These are phyloP conservation scores for Penicillium maclennaniae DNA, from an alignment of 495 filamentous ascomycete species.

Conservation along the genomic window DNA sequence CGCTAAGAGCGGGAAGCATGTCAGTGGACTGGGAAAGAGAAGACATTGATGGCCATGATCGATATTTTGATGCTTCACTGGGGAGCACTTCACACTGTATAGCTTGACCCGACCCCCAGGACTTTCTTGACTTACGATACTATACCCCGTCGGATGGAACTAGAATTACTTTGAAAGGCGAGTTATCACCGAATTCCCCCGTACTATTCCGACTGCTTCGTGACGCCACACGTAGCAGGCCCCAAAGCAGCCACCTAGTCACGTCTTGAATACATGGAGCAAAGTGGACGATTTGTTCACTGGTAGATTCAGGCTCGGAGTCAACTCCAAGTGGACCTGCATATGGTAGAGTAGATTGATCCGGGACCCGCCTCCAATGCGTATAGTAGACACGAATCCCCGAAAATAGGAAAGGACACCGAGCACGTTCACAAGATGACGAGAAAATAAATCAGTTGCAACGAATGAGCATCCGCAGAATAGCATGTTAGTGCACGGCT, in stretches of 20 bases:
- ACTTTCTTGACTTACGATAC: neutral
- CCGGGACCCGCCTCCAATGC: neutral
- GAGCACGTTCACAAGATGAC: neutral
- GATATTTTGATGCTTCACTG: neutral
- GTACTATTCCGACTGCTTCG: neutral
- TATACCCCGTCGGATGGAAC: neutral
- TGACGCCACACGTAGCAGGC: neutral
- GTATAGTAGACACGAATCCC: neutral
- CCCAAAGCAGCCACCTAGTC: neutral
- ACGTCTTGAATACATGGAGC: neutral
- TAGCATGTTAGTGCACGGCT: slow-evolving; percentile 1
- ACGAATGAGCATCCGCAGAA: slow-evolving; percentile 1
- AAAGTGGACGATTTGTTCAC: neutral
- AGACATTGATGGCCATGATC: neutral
- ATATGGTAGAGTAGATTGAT: neutral
- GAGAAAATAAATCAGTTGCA: neutral
- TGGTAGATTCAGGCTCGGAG: neutral
- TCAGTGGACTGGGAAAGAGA: neutral
- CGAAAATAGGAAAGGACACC: neutral
- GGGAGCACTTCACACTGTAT: neutral
- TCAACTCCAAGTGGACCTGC: neutral
- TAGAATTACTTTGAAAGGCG: neutral
- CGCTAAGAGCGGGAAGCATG: neutral
- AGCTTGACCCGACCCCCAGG: neutral
- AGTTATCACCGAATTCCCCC: neutral